phyloP scores from a whole-genome alignment of 805 yeast genomes.

The Lipomyces spencermartinsiae region DNA sequence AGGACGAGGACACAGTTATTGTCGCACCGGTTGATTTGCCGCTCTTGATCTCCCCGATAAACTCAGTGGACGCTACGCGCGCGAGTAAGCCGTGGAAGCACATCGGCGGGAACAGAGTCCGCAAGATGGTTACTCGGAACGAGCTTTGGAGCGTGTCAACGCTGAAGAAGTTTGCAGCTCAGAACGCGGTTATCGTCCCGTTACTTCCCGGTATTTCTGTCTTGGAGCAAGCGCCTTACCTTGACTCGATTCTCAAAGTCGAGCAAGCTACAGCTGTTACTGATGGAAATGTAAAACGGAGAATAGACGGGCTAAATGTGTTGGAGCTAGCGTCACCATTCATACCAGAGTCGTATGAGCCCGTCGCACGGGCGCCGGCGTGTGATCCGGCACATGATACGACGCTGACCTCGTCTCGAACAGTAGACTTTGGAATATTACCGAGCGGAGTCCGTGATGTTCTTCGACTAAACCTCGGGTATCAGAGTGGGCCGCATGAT shows the following conservation, averaged over 20 bases:
- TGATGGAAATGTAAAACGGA: background rate
- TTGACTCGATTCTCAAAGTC: constrained; percentile 30
- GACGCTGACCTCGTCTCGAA: constrained; percentile 18
- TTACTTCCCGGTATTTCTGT: constrained; percentile 45
- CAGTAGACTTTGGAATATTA: constrained; percentile 11
- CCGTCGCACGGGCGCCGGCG: constrained; percentile 13
- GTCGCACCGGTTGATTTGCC: constrained; percentile 44
- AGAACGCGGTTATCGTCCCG: constrained; percentile 42
- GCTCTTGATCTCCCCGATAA: constrained; percentile 23
- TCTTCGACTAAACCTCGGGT: constrained; percentile 37
- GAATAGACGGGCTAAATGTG: constrained; percentile 36
- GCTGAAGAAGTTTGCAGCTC: constrained; percentile 21
- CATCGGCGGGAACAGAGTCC: constrained; percentile 48
- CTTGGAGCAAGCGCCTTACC: constrained; percentile 38
- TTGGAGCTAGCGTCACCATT: constrained; percentile 28
- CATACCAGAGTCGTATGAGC: constrained; percentile 16
- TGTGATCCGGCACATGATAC: constrained; percentile 13
- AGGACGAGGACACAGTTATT: constrained; percentile 45
- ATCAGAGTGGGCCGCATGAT: constrained; percentile 46
- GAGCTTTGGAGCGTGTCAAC: constrained; percentile 45
- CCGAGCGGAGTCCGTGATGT: constrained; percentile 30
- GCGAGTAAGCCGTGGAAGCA: constrained; percentile 15
- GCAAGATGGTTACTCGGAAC: constrained; percentile 48
- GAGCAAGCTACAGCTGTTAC: constrained; percentile 1
- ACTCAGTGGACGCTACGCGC: constrained; percentile 18